These are phyloP conservation scores for Exophiala mesophila DNA, from an alignment of 2,329 filamentous ascomycete genomes.

Conservation along the genomic window DNA sequence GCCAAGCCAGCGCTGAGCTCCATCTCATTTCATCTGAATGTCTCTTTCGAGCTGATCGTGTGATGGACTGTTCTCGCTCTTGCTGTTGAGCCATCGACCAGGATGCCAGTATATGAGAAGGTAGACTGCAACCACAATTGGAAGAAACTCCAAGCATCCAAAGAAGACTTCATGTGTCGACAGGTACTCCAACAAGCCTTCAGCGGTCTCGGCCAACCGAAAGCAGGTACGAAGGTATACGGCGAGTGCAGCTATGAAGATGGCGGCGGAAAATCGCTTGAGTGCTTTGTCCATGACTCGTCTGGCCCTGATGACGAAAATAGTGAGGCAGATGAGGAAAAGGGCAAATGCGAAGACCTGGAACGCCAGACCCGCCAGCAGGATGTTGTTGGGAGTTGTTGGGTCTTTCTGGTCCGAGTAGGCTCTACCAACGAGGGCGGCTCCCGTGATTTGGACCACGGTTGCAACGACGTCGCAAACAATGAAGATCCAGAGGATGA, in stretches of 20 bases:
- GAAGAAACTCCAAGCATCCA: constrained; percentile 51
- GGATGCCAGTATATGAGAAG: constrained; percentile 45
- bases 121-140: constrained; percentile 47
- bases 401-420: constrained; percentile 48
- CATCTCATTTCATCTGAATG: too few species aligned
- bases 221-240: constrained; percentile 53
- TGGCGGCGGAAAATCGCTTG: constrained; percentile 39
- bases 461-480: constrained; percentile 51
- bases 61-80: too few species aligned
- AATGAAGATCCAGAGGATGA: constrained; percentile 53
- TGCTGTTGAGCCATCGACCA: constrained; percentile 32
- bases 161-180: constrained; percentile 51
- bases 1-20: too few species aligned
- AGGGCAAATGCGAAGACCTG: constrained; percentile 50
- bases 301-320: constrained; percentile 40
- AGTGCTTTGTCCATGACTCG: constrained; percentile 18
- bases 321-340: constrained; percentile 41
- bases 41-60: too few species aligned
- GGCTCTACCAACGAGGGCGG: constrained; percentile 49
- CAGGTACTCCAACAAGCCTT: constrained; percentile 45
- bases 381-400: constrained; percentile 50
- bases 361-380: constrained; percentile 52
- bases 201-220: constrained; percentile 50
- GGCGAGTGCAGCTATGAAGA: constrained; percentile 44
- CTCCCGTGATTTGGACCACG: constrained; percentile 50